phyloP scores from a whole-genome alignment of 1,284 basidiomycete species.

The Trametes hirsuta region DNA sequence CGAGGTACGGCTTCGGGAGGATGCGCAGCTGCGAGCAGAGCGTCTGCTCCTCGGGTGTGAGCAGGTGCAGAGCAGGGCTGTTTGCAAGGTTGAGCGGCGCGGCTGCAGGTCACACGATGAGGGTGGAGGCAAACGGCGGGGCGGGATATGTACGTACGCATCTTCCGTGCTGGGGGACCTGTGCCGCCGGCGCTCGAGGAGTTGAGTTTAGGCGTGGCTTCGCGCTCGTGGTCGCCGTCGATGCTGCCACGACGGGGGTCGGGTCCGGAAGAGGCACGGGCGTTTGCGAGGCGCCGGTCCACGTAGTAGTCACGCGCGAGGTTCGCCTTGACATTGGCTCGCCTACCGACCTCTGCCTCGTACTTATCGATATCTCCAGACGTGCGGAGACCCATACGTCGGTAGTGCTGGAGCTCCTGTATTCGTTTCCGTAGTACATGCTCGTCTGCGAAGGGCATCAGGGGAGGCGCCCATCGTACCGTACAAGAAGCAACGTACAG shows the following conservation, averaged over 20 bases:
- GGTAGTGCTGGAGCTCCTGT: conserved; percentile 87
- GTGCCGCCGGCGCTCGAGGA: conserved; percentile 37
- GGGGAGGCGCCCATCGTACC: background rate
- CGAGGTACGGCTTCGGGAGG: conserved; percentile 89
- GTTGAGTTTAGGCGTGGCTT: conserved; percentile 54
- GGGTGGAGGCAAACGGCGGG: background rate
- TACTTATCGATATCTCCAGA: conserved; percentile 89
- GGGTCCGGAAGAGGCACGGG: conserved; percentile 59
- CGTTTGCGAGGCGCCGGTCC: conserved; percentile 51
- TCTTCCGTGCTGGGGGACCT: conserved; percentile 47
- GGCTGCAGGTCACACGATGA: conserved; percentile 41
- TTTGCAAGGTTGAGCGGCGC: conserved; percentile 86
- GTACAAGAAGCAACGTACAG: conserved; percentile 52
- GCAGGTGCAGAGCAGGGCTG: conserved; percentile 83
- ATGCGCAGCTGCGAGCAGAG: conserved; percentile 90
- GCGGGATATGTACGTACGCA: conserved; percentile 43
- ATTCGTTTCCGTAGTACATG: conserved; percentile 84
- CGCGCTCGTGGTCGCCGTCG: conserved; percentile 61
- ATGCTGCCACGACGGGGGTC: conserved; percentile 55
- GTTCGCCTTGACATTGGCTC: conserved; percentile 62
- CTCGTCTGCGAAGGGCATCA: conserved; percentile 62
- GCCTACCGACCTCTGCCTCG: conserved; percentile 71
- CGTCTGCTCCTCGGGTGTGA: conserved; percentile 83
- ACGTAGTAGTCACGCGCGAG: conserved; percentile 59
- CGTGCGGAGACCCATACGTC: conserved; percentile 81